Percentiles rank a stretch among this genome's conserved stretches.
Conservation (phyloP, 2,329 filamentous ascomycete species). For the Allantophomopsis lycopodina region DNA sequence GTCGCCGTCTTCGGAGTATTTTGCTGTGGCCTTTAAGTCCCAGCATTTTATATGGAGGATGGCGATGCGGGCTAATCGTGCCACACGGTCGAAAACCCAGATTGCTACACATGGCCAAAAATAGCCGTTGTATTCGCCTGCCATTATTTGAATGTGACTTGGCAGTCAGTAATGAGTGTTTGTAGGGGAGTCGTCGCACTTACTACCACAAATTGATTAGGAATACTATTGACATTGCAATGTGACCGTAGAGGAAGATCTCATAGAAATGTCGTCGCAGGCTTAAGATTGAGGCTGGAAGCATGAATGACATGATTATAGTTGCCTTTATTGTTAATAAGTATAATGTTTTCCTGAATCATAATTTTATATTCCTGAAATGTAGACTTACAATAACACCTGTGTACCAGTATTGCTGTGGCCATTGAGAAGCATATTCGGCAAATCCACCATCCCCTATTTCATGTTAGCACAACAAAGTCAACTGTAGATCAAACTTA, state of each 20-base stretch:
- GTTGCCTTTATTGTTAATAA: conserved; percentile 13
- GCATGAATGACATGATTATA: conserved; percentile 23
- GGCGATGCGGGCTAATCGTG: conserved; percentile 26
- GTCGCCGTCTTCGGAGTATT: conserved; percentile 27
- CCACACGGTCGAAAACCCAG: conserved; percentile 31
- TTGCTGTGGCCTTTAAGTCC: conserved; percentile 22
- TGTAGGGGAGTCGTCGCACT: conserved; percentile 8
- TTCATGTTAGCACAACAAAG: conserved; percentile 16
- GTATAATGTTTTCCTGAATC: conserved; percentile 12
- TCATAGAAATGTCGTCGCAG: conserved; percentile 27
- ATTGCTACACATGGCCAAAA: conserved; percentile 32
- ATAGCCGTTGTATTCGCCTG: conserved; percentile 32
- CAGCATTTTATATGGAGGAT: conserved; percentile 24
- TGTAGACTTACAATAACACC: conserved; percentile 25
- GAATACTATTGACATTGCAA: conserved; percentile 33
- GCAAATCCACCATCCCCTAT: conserved; percentile 16
- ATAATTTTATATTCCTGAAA: conserved; percentile 28
- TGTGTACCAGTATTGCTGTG: conserved; percentile 21
- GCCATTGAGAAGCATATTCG: too few relatives aligned
- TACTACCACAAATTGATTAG: conserved; percentile 36
- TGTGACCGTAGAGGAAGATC: conserved; percentile 33
- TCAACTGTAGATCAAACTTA: too few relatives aligned
- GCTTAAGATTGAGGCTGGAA: conserved; percentile 27
- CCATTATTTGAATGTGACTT: conserved; percentile 27
- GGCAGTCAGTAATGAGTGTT: background rate